A percentile compares a stretch with the other conserved stretches of the same genome.
Evolutionary conservation across 352 stramenopile genomes (phyloP).

Genomic region (Phytophthora citricola): DNA sequence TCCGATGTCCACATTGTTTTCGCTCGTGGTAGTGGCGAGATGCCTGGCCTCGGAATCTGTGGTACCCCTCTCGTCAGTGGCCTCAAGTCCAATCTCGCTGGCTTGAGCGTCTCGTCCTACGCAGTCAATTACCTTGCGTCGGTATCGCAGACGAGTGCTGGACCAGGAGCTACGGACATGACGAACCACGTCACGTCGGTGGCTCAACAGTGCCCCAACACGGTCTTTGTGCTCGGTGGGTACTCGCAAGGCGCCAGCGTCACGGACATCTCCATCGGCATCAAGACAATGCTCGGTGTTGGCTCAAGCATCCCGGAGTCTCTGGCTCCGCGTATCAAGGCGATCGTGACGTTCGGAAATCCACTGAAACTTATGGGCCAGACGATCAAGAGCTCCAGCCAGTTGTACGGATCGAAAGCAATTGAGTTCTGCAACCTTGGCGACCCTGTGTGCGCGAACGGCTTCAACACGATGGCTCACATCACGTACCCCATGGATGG

Average conservation of each 20-base stretch:
- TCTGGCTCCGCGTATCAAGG: conserved; percentile 34
- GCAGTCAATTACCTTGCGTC: conserved; percentile 35
- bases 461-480: conserved; percentile 35
- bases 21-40: conserved; percentile 24
- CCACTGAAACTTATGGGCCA: conserved; percentile 31
- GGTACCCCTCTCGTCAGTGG: conserved; percentile 27
- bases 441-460: conserved; percentile 31
- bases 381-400: conserved; percentile 28
- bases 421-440: conserved; percentile 37
- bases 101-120: conserved; percentile 35
- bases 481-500: conserved; percentile 33
- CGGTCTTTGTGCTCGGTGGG: conserved; percentile 27
- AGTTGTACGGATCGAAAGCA: conserved; percentile 29
- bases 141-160: conserved; percentile 28
- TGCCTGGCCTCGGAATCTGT: conserved; percentile 32
- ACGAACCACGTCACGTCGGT: conserved; percentile 31
- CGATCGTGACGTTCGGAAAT: conserved; percentile 42
- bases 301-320: conserved; percentile 25
- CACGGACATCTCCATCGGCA: conserved; percentile 39
- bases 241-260: conserved; percentile 44
- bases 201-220: conserved; percentile 31
- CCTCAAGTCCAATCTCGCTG: conserved; percentile 16
- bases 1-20: conserved; percentile 29
- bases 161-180: conserved; percentile 36
- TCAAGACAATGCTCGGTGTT: conserved; percentile 25